A percentile compares a stretch with the other conserved stretches of the same genome.
Evolutionary conservation across 768 basidiomycete genomes (phyloP).

Genomic region (Gyrodon lividus): DNA sequence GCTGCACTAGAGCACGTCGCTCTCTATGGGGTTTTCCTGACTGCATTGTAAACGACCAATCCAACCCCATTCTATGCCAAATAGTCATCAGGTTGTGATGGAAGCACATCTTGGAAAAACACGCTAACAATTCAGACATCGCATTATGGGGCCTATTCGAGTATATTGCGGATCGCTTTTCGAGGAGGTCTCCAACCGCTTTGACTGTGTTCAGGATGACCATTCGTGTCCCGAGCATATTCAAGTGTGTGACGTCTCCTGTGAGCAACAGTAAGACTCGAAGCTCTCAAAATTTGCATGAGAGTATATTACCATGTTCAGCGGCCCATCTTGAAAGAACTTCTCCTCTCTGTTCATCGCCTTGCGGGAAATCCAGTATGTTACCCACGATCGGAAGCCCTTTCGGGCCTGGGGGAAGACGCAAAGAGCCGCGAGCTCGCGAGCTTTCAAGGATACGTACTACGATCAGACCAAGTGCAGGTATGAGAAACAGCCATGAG

Average conservation of each 20-base stretch:
- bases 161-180: slow-evolving; percentile 29
- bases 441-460: not conserved
- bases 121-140: not conserved
- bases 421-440: not conserved
- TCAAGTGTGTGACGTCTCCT: slow-evolving; percentile 17
- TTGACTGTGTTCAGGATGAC: slow-evolving; percentile 24
- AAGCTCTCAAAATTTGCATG: not conserved
- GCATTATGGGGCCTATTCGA: slow-evolving; percentile 4
- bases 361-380: slow-evolving; percentile 37
- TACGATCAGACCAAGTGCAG: not conserved
- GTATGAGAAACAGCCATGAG: not conserved
- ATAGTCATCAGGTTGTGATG: not conserved
- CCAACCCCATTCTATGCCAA: not conserved
- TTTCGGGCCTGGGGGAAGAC: slow-evolving; percentile 38
- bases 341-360: not conserved
- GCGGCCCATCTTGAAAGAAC: not conserved
- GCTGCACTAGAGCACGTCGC: slow-evolving; percentile 9
- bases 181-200: slow-evolving; percentile 30
- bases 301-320: not conserved
- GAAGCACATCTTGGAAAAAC: not conserved
- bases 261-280: not conserved
- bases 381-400: slow-evolving; percentile 39
- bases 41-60: not conserved
- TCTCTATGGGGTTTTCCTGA: slow-evolving; percentile 11
- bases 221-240: slow-evolving; percentile 8